Percentiles rank a stretch among this genome's conserved stretches.
phyloP scores from a whole-genome alignment of 2,329 filamentous ascomycete genomes.

The Microsporum canis region DNA sequence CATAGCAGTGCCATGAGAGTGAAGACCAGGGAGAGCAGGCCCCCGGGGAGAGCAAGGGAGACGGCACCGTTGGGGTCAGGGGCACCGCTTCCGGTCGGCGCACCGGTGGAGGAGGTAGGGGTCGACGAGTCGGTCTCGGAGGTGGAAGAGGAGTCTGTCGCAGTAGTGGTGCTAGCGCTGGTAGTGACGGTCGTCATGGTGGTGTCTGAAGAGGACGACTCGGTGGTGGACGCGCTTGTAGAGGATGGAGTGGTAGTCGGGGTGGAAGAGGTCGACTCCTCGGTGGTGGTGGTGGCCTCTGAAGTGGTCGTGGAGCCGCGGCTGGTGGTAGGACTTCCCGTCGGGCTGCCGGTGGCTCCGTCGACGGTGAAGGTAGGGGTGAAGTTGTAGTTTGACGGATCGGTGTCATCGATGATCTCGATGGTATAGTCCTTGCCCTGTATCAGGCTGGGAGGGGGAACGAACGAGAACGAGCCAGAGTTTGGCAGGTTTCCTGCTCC shows the following conservation, averaged over 20 bases:
- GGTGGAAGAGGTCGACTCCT: constrained; percentile 17
- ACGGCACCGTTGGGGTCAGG: constrained; percentile 13
- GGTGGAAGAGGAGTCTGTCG: constrained; percentile 17
- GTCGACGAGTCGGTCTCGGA: not conserved
- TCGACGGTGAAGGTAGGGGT: constrained; percentile 41
- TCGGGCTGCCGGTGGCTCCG: constrained; percentile 33
- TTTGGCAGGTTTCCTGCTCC: constrained; percentile 38
- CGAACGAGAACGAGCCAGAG: constrained; percentile 40
- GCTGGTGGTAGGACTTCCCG: constrained; percentile 14
- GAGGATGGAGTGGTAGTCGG: constrained; percentile 18
- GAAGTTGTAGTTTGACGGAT: constrained; percentile 40
- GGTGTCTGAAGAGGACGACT: constrained; percentile 12
- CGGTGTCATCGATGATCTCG: constrained; percentile 40
- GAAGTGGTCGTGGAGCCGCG: constrained; percentile 17
- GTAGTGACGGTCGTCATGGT: constrained; percentile 15
- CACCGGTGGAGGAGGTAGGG: not conserved
- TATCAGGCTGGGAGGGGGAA: constrained; percentile 30
- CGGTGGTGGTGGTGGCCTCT: constrained; percentile 18
- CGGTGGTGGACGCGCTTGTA: constrained; percentile 5
- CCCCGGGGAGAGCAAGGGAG: constrained; percentile 11
- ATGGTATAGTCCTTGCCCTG: constrained; percentile 41
- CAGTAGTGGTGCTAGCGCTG: constrained; percentile 18
- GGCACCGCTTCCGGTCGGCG: constrained; percentile 3
- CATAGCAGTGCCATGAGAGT: constrained; percentile 14
- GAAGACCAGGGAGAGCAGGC: constrained; percentile 11